phyloP scores from a whole-genome alignment of 1,284 basidiomycete genomes.

The Sparassis latifolia region DNA sequence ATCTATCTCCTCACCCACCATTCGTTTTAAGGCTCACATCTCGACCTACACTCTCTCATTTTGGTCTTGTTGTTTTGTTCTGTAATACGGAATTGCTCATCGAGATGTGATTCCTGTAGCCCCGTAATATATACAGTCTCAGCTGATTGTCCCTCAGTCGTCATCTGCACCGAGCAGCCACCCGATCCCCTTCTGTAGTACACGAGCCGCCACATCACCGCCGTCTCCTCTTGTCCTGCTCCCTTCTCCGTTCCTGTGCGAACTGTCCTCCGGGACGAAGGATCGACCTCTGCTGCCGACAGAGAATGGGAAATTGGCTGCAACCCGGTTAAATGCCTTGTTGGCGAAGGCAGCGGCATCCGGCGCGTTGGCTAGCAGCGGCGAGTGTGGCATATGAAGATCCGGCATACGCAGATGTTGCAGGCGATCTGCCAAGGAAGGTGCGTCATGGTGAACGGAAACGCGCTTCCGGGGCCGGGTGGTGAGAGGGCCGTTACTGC shows the following conservation, averaged over 20 bases:
- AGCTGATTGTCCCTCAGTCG: conserved; percentile 12
- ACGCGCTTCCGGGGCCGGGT: conserved; percentile 9
- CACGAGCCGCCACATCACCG: conserved; percentile 63
- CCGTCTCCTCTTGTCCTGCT: conserved; percentile 36
- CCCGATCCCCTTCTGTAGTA: conserved; percentile 75
- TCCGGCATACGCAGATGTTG: conserved; percentile 34
- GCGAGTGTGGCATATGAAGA: conserved; percentile 58
- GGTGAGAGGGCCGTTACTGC: conserved; percentile 7
- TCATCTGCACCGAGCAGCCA: conserved; percentile 84
- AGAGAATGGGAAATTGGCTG: conserved; percentile 71
- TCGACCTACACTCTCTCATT: background rate
- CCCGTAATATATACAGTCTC: background rate
- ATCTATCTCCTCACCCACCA: too few species aligned
- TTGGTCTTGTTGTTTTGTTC: background rate
- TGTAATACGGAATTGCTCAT: background rate
- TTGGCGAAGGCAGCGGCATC: conserved; percentile 71
- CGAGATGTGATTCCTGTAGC: background rate
- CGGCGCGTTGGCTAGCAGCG: conserved; percentile 50
- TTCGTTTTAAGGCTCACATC: too few species aligned
- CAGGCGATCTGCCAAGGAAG: conserved; percentile 52
- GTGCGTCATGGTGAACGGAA: conserved; percentile 17
- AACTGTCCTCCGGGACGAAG: conserved; percentile 34
- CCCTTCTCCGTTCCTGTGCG: conserved; percentile 31
- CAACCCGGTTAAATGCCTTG: conserved; percentile 66
- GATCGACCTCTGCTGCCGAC: conserved; percentile 44